These are phyloP conservation scores for Colletotrichum ledebouriae DNA, from an alignment of 2,329 filamentous ascomycete species.

Conservation along the genomic window DNA sequence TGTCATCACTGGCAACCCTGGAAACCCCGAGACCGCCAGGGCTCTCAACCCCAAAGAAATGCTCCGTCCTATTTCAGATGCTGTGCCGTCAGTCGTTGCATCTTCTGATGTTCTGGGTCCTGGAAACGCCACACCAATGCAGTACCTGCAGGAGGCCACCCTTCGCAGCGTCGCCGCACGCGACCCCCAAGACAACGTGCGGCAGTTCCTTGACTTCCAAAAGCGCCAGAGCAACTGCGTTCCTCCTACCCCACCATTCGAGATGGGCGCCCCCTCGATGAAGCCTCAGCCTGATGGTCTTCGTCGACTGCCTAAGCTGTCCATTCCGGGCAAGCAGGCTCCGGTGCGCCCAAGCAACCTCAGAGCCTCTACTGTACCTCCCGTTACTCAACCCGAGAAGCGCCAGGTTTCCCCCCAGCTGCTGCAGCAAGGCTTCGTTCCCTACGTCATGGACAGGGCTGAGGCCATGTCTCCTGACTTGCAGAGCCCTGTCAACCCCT, in stretches of 20 bases:
- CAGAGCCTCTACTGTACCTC: constrained; percentile 49
- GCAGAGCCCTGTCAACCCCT: constrained; percentile 71
- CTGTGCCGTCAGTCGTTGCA: constrained; percentile 85
- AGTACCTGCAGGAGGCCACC: constrained; percentile 79
- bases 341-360: constrained; percentile 47
- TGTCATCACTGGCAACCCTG: constrained; percentile 82
- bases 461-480: constrained; percentile 68
- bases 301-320: constrained; percentile 71
- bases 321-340: constrained; percentile 64
- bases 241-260: constrained; percentile 78
- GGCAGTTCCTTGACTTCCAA: constrained; percentile 91
- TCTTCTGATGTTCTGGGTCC: constrained; percentile 92
- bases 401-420: constrained; percentile 43
- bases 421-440: constrained; percentile 54
- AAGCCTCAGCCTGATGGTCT: constrained; percentile 67
- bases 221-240: constrained; percentile 70
- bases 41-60: constrained; percentile 68
- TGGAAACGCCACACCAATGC: constrained; percentile 71
- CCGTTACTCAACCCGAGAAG: constrained; percentile 46
- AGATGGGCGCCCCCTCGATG: constrained; percentile 65
- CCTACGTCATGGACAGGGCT: constrained; percentile 66
- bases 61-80: constrained; percentile 79
- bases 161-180: constrained; percentile 78
- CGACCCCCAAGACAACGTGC: constrained; percentile 93
- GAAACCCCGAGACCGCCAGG: constrained; percentile 77